These are phyloP conservation scores for Microsporum audouinii DNA, from an alignment of 2,329 filamentous ascomycete species.

Conservation along the genomic window DNA sequence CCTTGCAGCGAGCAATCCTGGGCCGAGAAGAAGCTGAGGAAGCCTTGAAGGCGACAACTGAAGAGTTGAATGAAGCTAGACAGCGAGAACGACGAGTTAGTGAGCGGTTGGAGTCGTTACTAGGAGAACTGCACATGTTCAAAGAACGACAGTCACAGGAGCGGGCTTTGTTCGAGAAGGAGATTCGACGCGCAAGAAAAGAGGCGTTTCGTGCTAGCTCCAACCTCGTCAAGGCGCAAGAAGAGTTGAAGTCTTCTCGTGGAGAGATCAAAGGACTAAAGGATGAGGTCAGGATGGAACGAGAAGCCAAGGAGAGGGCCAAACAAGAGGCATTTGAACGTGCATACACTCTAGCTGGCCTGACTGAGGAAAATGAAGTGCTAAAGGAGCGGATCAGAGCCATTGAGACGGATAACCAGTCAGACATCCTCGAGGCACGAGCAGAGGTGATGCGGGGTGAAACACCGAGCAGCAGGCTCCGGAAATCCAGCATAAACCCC, in stretches of 20 bases:
- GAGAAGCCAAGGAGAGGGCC: conserved; percentile 36
- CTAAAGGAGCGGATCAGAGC: conserved; percentile 33
- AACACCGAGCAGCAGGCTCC: conserved; percentile 16
- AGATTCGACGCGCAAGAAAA: conserved; percentile 44
- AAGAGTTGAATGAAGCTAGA: conserved; percentile 32
- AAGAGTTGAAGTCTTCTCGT: conserved; percentile 36
- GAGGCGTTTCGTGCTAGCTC: conserved; percentile 48
- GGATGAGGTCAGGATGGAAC: conserved; percentile 41
- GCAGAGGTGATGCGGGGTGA: conserved; percentile 20
- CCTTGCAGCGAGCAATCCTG: conserved; percentile 34
- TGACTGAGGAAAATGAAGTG: conserved; percentile 35
- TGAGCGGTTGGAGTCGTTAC: conserved; percentile 33
- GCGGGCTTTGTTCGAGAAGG: conserved; percentile 44
- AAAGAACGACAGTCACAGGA: conserved; percentile 42
- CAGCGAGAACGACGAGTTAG: conserved; percentile 35
- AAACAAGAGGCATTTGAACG: conserved; percentile 39
- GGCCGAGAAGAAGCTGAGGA: conserved; percentile 39
- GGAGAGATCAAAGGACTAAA: conserved; percentile 40
- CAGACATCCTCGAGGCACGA: conserved; percentile 23
- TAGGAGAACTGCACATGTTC: conserved; percentile 42
- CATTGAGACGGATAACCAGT: conserved; percentile 29
- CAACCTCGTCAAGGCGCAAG: conserved; percentile 43
- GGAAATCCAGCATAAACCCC: conserved; percentile 25
- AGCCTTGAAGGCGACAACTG: conserved; percentile 24
- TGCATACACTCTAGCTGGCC: conserved; percentile 35